Evolutionary conservation across 23 red algal genomes (phyloP).

Genomic region (Chondrus crispus): DNA sequence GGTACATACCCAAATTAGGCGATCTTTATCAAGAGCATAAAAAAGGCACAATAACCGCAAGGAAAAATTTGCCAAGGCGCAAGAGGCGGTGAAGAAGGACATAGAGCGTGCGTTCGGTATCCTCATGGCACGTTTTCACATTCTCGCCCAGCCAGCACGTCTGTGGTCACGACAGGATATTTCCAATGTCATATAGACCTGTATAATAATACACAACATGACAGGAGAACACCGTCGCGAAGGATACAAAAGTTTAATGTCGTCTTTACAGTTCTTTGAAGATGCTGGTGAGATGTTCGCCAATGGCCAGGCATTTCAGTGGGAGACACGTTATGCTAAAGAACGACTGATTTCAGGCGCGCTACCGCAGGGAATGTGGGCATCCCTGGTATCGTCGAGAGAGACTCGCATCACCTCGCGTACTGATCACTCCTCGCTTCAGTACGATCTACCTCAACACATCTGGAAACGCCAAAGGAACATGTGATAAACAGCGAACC

Average conservation of each 20-base stretch:
- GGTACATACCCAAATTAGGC: constrained; percentile 41
- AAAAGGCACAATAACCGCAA: not conserved
- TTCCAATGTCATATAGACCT: not conserved
- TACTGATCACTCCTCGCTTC: too few species aligned
- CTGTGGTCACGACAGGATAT: not conserved
- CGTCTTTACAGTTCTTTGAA: not conserved
- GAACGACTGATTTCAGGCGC: not conserved
- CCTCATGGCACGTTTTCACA: not conserved
- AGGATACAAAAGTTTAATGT: not conserved
- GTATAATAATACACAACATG: not conserved
- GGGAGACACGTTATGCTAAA: not conserved
- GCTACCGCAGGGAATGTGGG: too few species aligned
- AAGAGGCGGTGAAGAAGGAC: constrained; percentile 36
- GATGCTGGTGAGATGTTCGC: not conserved
- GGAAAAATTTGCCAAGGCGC: not conserved
- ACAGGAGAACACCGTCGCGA: not conserved
- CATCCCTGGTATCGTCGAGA: too few species aligned
- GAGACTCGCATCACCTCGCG: too few species aligned
- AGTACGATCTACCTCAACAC: too few species aligned
- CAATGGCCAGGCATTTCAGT: not conserved
- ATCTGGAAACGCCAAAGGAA: too few species aligned
- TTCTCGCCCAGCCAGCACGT: not conserved
- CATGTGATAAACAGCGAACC: too few species aligned
- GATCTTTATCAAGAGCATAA: constrained; percentile 13
- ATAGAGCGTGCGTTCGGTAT: constrained; percentile 14